These are phyloP conservation scores for Aureobasidium sp. DNA, from an alignment of 2,329 filamentous ascomycete genomes.

Conservation along the genomic window DNA sequence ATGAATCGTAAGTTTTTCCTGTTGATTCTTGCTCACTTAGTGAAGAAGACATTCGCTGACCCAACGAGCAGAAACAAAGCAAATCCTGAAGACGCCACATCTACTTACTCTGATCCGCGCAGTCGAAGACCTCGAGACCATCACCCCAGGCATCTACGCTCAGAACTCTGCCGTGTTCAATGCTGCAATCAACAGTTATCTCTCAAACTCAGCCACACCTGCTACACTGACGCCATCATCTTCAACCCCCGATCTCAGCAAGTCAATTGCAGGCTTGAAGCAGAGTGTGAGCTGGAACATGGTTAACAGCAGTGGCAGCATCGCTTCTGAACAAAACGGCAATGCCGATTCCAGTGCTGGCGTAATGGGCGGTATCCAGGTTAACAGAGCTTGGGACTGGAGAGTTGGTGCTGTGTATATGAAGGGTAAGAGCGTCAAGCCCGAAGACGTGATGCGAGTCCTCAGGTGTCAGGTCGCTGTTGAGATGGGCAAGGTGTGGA, in stretches of 20 bases:
- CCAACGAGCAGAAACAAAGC: conserved; percentile 28
- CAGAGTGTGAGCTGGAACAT: conserved; percentile 45
- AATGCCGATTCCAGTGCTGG: conserved; percentile 18
- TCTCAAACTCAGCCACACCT: conserved; percentile 29
- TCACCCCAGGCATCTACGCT: conserved; percentile 62
- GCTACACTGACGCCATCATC: conserved; percentile 25
- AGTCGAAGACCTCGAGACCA: conserved; percentile 72
- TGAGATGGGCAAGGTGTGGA: conserved; percentile 65
- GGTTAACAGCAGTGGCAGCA: conserved; percentile 62
- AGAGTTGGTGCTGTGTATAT: conserved; percentile 43
- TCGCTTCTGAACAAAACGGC: conserved; percentile 25
- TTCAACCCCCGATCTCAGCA: conserved; percentile 15
- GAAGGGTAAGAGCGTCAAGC: conserved; percentile 48
- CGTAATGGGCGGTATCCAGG: conserved; percentile 19
- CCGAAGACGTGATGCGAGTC: conserved; percentile 63
- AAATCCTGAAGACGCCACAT: conserved; percentile 61
- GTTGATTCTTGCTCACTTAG: not conserved
- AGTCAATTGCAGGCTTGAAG: conserved; percentile 23
- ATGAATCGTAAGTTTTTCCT: conserved; percentile 47
- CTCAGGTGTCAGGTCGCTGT: conserved; percentile 67
- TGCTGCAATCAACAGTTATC: conserved; percentile 63
- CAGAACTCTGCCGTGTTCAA: conserved; percentile 73
- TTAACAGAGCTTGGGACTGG: conserved; percentile 62
- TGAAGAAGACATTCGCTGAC: conserved; percentile 14
- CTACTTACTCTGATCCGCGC: conserved; percentile 70